Conservation (phyloP, 768 basidiomycete species). For the Suillus ampliporus region DNA sequence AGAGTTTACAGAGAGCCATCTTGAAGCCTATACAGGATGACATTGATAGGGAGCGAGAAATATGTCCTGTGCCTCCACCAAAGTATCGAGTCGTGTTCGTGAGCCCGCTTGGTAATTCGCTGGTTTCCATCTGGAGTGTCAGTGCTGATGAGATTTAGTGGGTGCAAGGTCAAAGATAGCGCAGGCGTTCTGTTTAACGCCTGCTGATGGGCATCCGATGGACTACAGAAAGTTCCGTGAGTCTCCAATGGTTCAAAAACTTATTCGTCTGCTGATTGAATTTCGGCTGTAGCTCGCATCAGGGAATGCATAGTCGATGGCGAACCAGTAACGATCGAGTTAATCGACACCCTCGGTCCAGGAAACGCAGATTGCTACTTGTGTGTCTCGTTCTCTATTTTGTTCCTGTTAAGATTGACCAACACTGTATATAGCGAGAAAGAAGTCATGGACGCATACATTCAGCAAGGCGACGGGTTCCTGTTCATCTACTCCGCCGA, state of each 20-base stretch:
- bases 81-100: constrained; percentile 7
- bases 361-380: not conserved
- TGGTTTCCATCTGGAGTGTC: no score
- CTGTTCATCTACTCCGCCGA: constrained; percentile 8
- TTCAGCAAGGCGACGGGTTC: not conserved
- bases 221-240: constrained; percentile 2
- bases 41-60: not conserved
- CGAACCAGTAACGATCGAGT: not conserved
- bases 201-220: not conserved
- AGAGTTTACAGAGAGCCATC: not conserved
- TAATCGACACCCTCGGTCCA: constrained; percentile 3
- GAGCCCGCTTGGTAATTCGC: not conserved
- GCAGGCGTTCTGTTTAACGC: not conserved
- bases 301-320: constrained; percentile 3
- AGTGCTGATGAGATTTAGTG: not conserved
- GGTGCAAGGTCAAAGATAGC: constrained; percentile 5
- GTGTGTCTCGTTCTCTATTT: not conserved
- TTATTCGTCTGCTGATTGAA: not conserved
- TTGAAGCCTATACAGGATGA: constrained; percentile 1
- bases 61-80: constrained; percentile 3
- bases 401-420: not conserved
- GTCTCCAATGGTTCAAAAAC: not conserved
- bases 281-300: not conserved
- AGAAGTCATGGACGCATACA: not conserved
- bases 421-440: not conserved